Evolutionary conservation across 2,329 filamentous ascomycete genomes (phyloP).

Genomic region (Penicillium sp.): DNA sequence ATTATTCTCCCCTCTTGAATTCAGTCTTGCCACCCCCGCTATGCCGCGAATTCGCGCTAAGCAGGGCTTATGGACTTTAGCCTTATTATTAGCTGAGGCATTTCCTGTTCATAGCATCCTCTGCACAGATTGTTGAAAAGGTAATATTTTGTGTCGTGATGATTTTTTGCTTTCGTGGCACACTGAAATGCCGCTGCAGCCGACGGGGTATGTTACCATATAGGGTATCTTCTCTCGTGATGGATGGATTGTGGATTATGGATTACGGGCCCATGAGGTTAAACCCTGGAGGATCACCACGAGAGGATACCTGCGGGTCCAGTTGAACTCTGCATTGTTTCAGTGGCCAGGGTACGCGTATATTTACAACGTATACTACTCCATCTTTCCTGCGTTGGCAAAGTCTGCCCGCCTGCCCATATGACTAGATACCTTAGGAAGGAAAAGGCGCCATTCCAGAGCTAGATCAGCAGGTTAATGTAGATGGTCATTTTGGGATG

Average conservation of each 20-base stretch:
- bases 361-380: no score
- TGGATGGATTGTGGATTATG: not conserved
- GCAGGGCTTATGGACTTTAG: not conserved
- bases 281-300: not conserved
- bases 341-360: no score
- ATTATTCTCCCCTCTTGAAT: not conserved
- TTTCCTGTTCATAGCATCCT: no score
- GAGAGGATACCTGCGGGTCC: not conserved
- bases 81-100: not conserved
- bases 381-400: not conserved
- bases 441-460: not conserved
- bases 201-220: constrained; percentile 11
- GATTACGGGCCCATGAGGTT: not conserved
- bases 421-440: not conserved
- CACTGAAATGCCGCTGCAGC: constrained; percentile 1
- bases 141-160: not conserved
- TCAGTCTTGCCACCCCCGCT: not conserved
- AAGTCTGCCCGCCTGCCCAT: not conserved
- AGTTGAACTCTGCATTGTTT: not conserved
- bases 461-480: not conserved
- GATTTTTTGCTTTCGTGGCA: not conserved
- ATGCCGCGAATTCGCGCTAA: not conserved
- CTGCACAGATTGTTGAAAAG: not conserved
- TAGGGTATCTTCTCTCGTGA: constrained; percentile 14
- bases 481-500: not conserved